Evolutionary conservation across 1,284 basidiomycete genomes (phyloP), one percentile per base, ranked within the genome.

Genomic region (Trichosporon ovoides): DNA sequence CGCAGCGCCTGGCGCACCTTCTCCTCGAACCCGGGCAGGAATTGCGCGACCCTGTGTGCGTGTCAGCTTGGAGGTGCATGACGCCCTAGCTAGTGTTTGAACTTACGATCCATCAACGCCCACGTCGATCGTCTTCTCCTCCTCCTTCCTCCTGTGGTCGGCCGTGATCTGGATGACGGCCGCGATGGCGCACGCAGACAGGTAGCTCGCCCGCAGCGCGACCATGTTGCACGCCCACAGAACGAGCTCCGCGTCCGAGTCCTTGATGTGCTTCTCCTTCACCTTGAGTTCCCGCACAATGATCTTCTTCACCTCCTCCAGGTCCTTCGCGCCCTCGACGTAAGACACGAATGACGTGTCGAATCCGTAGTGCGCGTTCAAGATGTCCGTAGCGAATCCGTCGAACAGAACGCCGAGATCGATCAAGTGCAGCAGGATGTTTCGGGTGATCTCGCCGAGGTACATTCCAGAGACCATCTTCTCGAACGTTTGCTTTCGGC

Each of bases 401-500:
- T 81, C 77, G 77, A 98, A 97, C 31, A 98, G 81, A 18, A 80
- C 63, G 24, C 78, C 74, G 48, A 74, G 84, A 73, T 98, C 95
- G 68, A 98, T 83, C 61, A 98, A 81, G 60, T 91, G 84, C 31
- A 95, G 81, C 50, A 98, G 81, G 62, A 96, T 81, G 69, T 89
- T 89, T 52, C 95, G 87, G 19, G 87, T 84, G 65, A 98, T 85
- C 78, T 98, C 95, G 59, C 95, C 95, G 38, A 98, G 85, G 77
- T 98, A 98, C 94, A 98, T 98, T 60, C 96, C 96, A 2, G 92
- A 96, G 66, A 98, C 90, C 81, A 97, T 92, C 80, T 98, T 98
- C 77, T 98, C 96, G 71, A 94, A 98, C 2, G 89, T 88, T 76
- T 98, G 95, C 73, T 87, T 90, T 55, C 86, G 83, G 10, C 79